Evolutionary conservation across 441 rosid species (phyloP), one percentile per base, ranked within the genome.

Genomic region (Populus hybrid): DNA sequence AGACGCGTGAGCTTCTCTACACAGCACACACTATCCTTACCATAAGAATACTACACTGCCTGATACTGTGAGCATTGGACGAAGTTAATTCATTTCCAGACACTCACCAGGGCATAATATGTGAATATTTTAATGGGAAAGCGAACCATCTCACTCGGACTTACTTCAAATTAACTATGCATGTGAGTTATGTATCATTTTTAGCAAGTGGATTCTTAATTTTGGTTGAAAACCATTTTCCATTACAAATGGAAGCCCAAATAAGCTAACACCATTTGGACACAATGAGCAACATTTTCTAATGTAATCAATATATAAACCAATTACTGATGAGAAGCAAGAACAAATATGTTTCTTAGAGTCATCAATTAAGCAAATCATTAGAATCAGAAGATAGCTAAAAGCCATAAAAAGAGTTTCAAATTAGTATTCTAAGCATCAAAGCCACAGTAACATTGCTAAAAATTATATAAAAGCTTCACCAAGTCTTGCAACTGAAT

Each of bases 1-100:
- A 84, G 81, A 71, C 26, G 57, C 23, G 30, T 79, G 53, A 80
- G 74, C 59, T 73, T 76, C 68, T 70, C 23, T 59, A 68, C n/a
- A 20, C 32, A 50, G 5, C 20, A 50, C 57, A 14, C 57, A 50
- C 57, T 50, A 50, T 50, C 57, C 57, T 38, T 50, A 50, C 2
- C 57, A 50, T 16, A 50, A 50, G 57, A 50, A 50, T 50, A 50
- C 57, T 14, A 50, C 20, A 14, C 20, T 50, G 7, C 57, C 57
- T 14, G 57, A 50, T 50, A 50, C n/a, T 50, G n/a, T 50, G 57
- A 50, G 1, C 20, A 50, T 16, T 50, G 57, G 57, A 50, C 57
- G 20, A 50, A 50, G 57, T 50, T 50, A 50, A 50, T 50, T 50
- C 57, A 16, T 50, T 50, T 50, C 57, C 20, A 50, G 57, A 50